Conservation (phyloP, 768 basidiomycete genomes). For the Chalciporus pseudorubinellus region DNA sequence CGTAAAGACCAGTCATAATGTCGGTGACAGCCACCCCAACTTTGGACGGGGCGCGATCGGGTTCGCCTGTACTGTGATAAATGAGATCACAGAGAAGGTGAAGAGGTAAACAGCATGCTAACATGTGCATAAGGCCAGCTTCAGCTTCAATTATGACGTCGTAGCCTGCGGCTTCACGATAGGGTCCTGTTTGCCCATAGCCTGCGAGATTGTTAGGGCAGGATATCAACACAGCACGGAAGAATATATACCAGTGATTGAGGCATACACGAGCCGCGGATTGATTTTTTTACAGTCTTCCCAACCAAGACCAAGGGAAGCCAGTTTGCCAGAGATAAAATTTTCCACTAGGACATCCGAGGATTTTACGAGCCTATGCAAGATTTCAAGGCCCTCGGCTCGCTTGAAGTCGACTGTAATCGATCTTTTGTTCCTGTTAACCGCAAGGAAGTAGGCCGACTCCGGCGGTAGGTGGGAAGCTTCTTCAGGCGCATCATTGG, state of each 20-base stretch:
- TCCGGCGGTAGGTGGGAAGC: slow-evolving; percentile 76
- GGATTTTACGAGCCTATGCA: slow-evolving; percentile 64
- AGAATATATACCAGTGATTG: slow-evolving; percentile 68
- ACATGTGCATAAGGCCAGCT: slow-evolving; percentile 95
- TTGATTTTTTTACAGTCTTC: slow-evolving; percentile 79
- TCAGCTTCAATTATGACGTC: slow-evolving; percentile 87
- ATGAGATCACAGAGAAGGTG: slow-evolving; percentile 8
- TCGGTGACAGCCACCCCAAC: slow-evolving; percentile 96
- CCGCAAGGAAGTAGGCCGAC: slow-evolving; percentile 88
- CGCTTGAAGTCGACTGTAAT: slow-evolving; percentile 87
- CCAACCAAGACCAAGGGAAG: slow-evolving; percentile 81
- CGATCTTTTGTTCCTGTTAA: slow-evolving; percentile 87
- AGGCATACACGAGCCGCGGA: slow-evolving; percentile 79
- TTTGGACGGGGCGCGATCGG: slow-evolving; percentile 81
- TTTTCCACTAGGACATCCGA: slow-evolving; percentile 92
- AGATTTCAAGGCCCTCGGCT: slow-evolving; percentile 70
- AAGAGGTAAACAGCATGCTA: slow-evolving; percentile 28
- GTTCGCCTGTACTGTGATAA: slow-evolving; percentile 74
- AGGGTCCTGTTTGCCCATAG: slow-evolving; percentile 90
- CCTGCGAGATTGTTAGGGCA: slow-evolving; percentile 37
- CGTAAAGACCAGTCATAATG: slow-evolving; percentile 83
- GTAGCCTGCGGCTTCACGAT: slow-evolving; percentile 78
- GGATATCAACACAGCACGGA: neutral
- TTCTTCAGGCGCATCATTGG: slow-evolving; percentile 47
- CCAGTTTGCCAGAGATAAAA: slow-evolving; percentile 82